These are phyloP conservation scores for Seminavis robusta DNA, from an alignment of 108 stramenopile genomes.

Conservation along the genomic window DNA sequence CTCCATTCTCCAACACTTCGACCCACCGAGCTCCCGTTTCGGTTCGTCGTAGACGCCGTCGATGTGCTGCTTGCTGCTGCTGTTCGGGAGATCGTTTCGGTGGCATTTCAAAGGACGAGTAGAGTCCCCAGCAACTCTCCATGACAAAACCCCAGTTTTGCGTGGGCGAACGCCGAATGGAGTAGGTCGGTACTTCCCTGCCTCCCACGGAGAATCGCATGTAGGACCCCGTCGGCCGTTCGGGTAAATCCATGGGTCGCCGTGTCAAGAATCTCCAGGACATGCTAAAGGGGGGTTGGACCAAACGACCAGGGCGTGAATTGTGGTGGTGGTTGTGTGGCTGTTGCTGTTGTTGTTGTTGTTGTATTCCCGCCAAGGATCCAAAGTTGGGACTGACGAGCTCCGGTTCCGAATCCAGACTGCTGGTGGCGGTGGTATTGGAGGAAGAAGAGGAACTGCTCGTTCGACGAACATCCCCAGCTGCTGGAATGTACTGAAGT, in stretches of 20 bases:
- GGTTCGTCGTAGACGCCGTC: conserved; percentile 32
- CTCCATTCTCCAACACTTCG: conserved; percentile 18
- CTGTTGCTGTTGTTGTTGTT: background rate
- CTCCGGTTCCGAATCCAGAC: background rate
- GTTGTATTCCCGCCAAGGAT: background rate
- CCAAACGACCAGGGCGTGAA: background rate
- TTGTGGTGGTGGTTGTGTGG: background rate
- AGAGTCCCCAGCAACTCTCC: conserved; percentile 57
- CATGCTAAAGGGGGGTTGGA: conserved; percentile 33
- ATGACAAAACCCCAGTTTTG: conserved; percentile 60
- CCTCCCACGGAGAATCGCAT: conserved; percentile 45
- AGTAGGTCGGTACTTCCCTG: conserved; percentile 48
- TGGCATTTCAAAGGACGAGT: conserved; percentile 38
- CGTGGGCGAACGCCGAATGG: conserved; percentile 38
- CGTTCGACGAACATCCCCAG: background rate
- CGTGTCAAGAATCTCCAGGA: conserved; percentile 44
- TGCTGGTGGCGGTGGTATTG: background rate
- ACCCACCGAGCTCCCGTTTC: conserved; percentile 32
- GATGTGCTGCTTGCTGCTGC: background rate
- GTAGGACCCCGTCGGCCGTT: conserved; percentile 34
- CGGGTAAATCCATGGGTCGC: conserved; percentile 42
- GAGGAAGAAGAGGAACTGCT: background rate
- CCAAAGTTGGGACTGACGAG: background rate
- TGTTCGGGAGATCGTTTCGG: background rate
- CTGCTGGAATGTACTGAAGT: conserved; percentile 8